phyloP scores from a whole-genome alignment of 805 yeast genomes.

The Saccharomycopsis sp. region DNA sequence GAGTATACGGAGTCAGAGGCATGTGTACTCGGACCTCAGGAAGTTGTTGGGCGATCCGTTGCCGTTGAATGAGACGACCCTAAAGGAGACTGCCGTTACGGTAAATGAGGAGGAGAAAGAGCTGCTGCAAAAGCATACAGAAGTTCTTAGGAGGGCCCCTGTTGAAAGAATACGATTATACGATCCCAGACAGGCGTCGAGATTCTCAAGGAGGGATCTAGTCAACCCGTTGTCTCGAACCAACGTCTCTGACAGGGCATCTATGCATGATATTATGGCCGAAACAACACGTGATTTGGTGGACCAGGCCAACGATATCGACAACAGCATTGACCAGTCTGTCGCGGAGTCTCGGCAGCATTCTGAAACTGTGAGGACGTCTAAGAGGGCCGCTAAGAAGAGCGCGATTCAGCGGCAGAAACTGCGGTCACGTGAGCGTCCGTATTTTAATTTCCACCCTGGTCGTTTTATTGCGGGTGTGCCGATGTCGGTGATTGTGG shows the following conservation, averaged over 20 bases:
- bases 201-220: conserved; percentile 1
- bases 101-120: no score
- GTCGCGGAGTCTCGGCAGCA: neutral
- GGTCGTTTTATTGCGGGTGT: no score
- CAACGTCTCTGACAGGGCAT: no score
- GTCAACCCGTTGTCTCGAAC: neutral
- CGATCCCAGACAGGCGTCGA: neutral
- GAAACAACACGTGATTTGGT: neutral
- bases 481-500: no score
- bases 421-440: neutral
- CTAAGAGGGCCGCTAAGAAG: neutral
- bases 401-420: neutral
- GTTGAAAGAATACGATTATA: neutral
- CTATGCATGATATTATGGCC: neutral
- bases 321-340: neutral
- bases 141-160: neutral
- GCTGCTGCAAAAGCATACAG: neutral
- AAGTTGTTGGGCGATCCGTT: conserved; percentile 13
- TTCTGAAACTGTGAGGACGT: neutral
- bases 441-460: no score
- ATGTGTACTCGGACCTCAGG: neutral
- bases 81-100: no score
- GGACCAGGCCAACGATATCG: neutral
- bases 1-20: neutral
- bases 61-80: conserved; percentile 7